Evolutionary conservation across 208 protist genomes (phyloP), one percentile per base, ranked within the genome.

Genomic region (Angomonas ambiguus): DNA sequence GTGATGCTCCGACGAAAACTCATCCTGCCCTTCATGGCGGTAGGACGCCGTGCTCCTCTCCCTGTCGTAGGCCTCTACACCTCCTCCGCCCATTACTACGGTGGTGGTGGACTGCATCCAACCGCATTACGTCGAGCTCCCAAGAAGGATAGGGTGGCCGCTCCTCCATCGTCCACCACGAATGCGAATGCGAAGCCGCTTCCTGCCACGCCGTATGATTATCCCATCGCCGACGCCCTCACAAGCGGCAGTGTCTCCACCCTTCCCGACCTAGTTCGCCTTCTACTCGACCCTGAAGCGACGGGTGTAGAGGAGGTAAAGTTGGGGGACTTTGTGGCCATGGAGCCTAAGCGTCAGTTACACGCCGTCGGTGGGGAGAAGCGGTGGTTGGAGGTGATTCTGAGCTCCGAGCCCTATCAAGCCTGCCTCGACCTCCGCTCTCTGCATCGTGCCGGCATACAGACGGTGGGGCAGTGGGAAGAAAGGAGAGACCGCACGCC

Each of bases 391-490:
- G 75, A 79, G 0, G 71, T 91, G 2, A 32, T 94, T 0, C 68
- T 87, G 13, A 58, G 56, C 56, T 84, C 77, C 16, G 85, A 91
- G 67, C 78, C 67, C 32, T 91, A 82, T 66, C 80, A 91, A 61
- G 77, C 76, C 42, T 77, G 72, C 65, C 76, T 74, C 34, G 88
- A 94, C 62, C 80, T 76, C 1, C 84, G 88, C 5, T 72, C 76
- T 30, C 65, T 94, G 69, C 84, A 82, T n/a, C 65, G 89, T 25
- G 71, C 69, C 2, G 88, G 88, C 20, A 66, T 94, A 2, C 77
- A 72, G 16, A 88, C 77, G 25, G 62, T 94, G 13, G 83, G 84
- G 1, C 74, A 83, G 48, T 94, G 88, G 88, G 74, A 81, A 56
- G 85, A 88, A 67, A 77, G 82, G 45, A 72, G 75, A 6, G 87